phyloP scores from a whole-genome alignment of 2,329 filamentous ascomycete species.

The Pseudocercospora fijiensis region DNA sequence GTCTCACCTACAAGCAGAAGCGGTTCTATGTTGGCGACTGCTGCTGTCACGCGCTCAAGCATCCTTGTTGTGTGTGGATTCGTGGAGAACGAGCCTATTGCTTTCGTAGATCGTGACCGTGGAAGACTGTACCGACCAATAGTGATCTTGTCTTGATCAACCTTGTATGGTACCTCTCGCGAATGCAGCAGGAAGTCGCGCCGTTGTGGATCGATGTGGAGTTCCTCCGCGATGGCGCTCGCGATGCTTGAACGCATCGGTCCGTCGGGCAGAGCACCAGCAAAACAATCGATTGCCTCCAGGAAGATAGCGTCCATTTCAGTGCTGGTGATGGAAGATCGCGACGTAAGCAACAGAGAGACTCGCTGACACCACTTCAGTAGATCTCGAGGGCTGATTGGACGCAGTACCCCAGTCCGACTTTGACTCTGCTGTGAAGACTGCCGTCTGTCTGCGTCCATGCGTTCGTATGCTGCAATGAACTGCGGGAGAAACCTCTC shows the following conservation, averaged over 20 bases:
- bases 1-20: conserved; percentile 96
- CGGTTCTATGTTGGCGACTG: conserved; percentile 81
- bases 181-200: conserved; percentile 73
- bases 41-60: conserved; percentile 83
- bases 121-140: conserved; percentile 36
- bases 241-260: conserved; percentile 61
- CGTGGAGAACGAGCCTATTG: conserved; percentile 71
- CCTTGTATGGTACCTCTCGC: conserved; percentile 69
- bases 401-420: conserved; percentile 58
- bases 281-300: conserved; percentile 90
- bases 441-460: conserved; percentile 42
- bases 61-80: conserved; percentile 81
- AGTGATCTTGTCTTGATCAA: conserved; percentile 31
- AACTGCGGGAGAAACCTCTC: conserved; percentile 56
- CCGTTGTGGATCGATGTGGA: conserved; percentile 81
- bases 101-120: conserved; percentile 18
- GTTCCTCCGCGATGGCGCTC: conserved; percentile 74
- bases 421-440: conserved; percentile 46
- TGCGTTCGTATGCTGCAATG: conserved; percentile 56
- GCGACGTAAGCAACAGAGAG: conserved; percentile 60
- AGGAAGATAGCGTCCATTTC: conserved; percentile 87
- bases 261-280: conserved; percentile 71
- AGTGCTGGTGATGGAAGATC: conserved; percentile 63
- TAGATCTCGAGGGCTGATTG: conserved; percentile 72
- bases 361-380: conserved; percentile 88